phyloP scores from a whole-genome alignment of 306 rosid species.

The Pyrus communis region DNA sequence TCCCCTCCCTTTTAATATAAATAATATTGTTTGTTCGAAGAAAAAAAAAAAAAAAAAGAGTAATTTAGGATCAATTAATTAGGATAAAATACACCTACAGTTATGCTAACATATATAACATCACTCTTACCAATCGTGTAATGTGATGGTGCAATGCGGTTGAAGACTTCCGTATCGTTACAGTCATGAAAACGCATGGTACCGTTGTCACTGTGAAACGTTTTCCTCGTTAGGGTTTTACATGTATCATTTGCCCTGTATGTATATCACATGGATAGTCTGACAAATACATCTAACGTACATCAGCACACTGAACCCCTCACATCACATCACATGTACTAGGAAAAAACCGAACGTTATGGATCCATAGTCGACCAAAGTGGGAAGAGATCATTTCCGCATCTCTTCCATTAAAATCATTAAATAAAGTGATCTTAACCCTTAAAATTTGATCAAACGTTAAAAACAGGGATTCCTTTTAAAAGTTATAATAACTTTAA shows the following conservation, averaged over 20 bases:
- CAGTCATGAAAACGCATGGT: background rate
- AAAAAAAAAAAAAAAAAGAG: too few species aligned
- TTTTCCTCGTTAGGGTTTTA: background rate
- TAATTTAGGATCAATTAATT: too few species aligned
- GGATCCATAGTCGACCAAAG: background rate
- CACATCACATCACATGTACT: background rate
- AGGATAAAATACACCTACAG: too few species aligned
- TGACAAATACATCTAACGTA: background rate
- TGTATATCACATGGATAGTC: background rate
- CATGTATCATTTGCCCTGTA: background rate
- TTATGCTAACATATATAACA: too few species aligned
- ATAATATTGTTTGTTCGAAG: too few species aligned
- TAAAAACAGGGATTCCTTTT: accelerated
- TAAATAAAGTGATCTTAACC: accelerated
- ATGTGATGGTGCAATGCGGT: too few species aligned
- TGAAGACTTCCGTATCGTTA: too few species aligned
- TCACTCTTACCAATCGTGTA: too few species aligned
- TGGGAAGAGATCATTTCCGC: too few species aligned
- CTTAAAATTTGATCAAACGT: accelerated
- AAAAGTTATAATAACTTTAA: too few species aligned
- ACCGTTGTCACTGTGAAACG: background rate
- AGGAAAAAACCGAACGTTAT: background rate
- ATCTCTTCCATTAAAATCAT: too few species aligned
- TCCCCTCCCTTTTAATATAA: too few species aligned
- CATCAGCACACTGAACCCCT: background rate